Evolutionary conservation across 352 stramenopile genomes (phyloP).

Genomic region (Globisporangium rhizosaccharum): DNA sequence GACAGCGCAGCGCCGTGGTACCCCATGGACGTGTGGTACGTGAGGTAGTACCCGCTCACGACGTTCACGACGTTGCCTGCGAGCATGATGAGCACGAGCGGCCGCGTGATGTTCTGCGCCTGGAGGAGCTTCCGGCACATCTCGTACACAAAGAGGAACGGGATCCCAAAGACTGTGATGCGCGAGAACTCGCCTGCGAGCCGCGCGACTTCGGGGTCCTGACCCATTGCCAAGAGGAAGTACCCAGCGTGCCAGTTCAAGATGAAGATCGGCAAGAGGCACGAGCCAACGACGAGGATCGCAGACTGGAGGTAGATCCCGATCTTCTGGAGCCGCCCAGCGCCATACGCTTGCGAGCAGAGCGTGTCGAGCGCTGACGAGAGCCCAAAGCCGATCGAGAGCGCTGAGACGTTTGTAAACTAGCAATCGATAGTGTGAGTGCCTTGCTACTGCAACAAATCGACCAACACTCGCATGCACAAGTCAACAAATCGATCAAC

Average conservation of each 20-base stretch:
- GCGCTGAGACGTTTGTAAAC: constrained; percentile 63
- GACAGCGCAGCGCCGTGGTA: constrained; percentile 72
- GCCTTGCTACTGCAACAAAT: too few species aligned
- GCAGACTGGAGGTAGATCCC: constrained; percentile 62
- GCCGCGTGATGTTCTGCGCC: constrained; percentile 59
- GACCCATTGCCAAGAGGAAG: constrained; percentile 39
- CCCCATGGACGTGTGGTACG: constrained; percentile 60
- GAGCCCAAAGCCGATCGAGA: constrained; percentile 60
- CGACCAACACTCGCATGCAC: neutral
- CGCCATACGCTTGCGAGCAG: constrained; percentile 60
- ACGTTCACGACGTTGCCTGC: constrained; percentile 59
- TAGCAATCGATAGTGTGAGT: constrained; percentile 3
- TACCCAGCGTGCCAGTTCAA: constrained; percentile 45
- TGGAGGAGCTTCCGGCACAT: constrained; percentile 66
- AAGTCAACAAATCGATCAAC: neutral
- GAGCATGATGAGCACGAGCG: constrained; percentile 49
- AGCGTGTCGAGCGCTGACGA: constrained; percentile 71
- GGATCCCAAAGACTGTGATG: constrained; percentile 42
- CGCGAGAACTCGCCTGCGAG: constrained; percentile 45
- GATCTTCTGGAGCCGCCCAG: constrained; percentile 41
- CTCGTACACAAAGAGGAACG: constrained; percentile 59
- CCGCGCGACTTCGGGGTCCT: constrained; percentile 39
- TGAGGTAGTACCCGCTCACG: constrained; percentile 54
- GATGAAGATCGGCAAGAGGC: constrained; percentile 33
- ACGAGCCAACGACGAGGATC: constrained; percentile 37